Evolutionary conservation across 2,329 filamentous ascomycete genomes (phyloP), one percentile per base, ranked within the genome.

Genomic region (Curvularia lunata): DNA sequence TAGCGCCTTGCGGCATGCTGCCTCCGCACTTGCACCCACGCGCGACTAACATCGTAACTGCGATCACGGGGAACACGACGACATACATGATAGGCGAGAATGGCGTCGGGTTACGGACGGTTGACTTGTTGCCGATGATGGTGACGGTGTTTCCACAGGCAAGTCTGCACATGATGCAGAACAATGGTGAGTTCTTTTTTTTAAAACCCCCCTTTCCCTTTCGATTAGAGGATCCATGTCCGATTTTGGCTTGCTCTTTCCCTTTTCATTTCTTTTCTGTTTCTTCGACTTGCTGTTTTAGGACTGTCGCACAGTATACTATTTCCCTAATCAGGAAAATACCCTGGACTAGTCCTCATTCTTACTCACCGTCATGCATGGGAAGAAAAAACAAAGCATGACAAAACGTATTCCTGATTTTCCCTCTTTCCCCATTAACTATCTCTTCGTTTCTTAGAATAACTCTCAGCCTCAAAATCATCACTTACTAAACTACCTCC

Each of bases 31-130:
- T 78, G 23, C 83, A 85, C 59, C 80, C 81, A 1, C 75, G 82
- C 6, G 83, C 80, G 2, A 75, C 77, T 21, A 85, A 85, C 60
- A 77, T 79, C 37, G 82, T 84, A 12, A 77, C 83, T 5, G 78
- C 79, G 0, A 71, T 83, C 19, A 68, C 72, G 18, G 82, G 82
- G n/a, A 81, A 78, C 38, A 83, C 80, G 5, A 79, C 78, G 41
- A 84, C 81, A 9, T 84, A 77, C 66, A 84, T 84, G 81, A 77
- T 80, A 42, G 75, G 79, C 52, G 82, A 84, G 68, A 84, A 84
- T 56, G 82, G 81, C 2, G 81, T 80, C 0, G 71, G 72, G 8
- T 72, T 78, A 1, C 74, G 84, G 4, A 75, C 63, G 30, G 74
- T 77, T 16, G 75, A 72, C 1, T 71, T 84, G 37, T 75, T 69